Evolutionary conservation across 2,329 filamentous ascomycete genomes (phyloP), one percentile per base, ranked within the genome.

Genomic region (Cladosporium sp.): DNA sequence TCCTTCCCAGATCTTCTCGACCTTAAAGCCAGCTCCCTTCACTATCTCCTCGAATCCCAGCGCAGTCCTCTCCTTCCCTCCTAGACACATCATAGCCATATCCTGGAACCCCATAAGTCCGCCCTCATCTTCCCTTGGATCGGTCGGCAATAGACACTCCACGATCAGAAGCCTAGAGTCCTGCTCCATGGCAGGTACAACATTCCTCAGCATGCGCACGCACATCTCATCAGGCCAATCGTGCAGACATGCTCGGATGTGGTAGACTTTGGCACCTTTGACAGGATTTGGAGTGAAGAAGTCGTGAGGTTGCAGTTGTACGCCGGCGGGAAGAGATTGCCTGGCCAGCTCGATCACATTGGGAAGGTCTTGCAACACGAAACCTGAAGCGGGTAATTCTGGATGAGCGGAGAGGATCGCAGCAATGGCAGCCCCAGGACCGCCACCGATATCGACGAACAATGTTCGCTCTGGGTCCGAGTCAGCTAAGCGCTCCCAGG

Each of bases 401-500:
- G 63, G 65, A 19, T 61, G 52, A 8, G 49, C 43, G 38, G 58
- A 52, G 37, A 59, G 59, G 17, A 69, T 61, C 1, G 61, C 60
- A 7, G 58, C 25, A 38, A 69, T 62, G 19, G 68, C 65, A 8
- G 62, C 60, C 3, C 67, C 67, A 8, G 51, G 49, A 19, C 64
- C 63, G 30, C 67, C 67, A n/a, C 66, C 67, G 11, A 69, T 60
- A 54, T 70, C 67, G 39, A 70, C 67, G 11, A 70, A 55, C n/a
- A 55, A 25, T 11, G 51, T 17, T 22, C 51, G 42, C 12, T 43
- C 25, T n/a, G 25, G 25, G 19, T 55, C 51, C 9, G 39, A 11
- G 20, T 55, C 51, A n/a, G 51, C 51, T n/a, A 55, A 17, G 5
- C 28, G 38, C 19, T 45, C 51, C 51, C 51, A 55, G 3, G 51